Percentiles rank a stretch among this genome's conserved stretches.
Conservation (phyloP, 495 filamentous ascomycete genomes). For the Penicillium goetzii region DNA sequence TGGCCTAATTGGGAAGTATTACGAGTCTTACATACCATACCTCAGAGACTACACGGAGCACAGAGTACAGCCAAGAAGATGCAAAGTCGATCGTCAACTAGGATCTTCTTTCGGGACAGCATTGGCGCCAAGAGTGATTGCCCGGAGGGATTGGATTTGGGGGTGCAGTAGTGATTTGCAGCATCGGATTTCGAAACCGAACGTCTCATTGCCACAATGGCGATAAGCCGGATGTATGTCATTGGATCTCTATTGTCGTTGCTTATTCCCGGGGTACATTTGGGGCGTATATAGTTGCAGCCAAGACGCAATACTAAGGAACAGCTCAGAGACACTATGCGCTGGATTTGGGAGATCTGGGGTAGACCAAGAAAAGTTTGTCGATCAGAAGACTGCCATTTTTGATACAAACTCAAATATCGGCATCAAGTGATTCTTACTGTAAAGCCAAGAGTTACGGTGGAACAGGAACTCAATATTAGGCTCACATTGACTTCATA, state of each 20-base stretch:
- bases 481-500: neutral
- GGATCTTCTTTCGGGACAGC: constrained; percentile 13
- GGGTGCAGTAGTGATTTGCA: constrained; percentile 11
- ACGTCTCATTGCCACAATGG: neutral
- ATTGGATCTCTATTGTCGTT: neutral
- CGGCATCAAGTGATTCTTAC: neutral
- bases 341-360: neutral
- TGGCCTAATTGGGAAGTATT: neutral
- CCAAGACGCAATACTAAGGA: neutral
- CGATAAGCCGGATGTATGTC: constrained; percentile 7
- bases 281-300: neutral
- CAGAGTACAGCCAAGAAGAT: constrained; percentile 11
- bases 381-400: constrained; percentile 2
- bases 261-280: neutral
- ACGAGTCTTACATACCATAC: neutral
- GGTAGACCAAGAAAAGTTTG: neutral
- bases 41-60: neutral
- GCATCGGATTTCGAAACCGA: constrained; percentile 12
- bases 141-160: constrained; percentile 16
- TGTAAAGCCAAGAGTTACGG: neutral
- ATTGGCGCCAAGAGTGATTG: constrained; percentile 29
- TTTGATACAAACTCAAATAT: constrained; percentile 1
- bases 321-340: neutral
- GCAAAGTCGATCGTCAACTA: constrained; percentile 23
- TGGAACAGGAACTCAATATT: neutral